Evolutionary conservation across 352 stramenopile species (phyloP).

Genomic region (Phytophthora palmivora): DNA sequence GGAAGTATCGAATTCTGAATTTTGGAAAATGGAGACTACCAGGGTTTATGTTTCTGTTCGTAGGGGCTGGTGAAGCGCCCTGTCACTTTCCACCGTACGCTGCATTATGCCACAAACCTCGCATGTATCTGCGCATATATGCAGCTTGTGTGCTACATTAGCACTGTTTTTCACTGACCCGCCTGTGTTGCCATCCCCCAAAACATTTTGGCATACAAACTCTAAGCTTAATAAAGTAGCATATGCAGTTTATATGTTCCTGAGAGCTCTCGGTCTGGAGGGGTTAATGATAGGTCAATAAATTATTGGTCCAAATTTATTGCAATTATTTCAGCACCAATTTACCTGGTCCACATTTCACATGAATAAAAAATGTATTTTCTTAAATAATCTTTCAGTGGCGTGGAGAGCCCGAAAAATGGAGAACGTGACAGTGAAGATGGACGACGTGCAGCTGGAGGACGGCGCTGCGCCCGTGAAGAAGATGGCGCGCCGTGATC

Average conservation of each 20-base stretch:
- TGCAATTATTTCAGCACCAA: no score
- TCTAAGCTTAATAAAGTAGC: not conserved
- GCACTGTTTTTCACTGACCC: no score
- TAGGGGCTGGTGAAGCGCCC: no score
- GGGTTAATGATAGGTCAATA: slow-evolving; percentile 4
- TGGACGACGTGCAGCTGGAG: slow-evolving; percentile 83
- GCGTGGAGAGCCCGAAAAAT: slow-evolving; percentile 31
- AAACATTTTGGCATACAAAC: not conserved
- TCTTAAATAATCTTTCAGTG: slow-evolving; percentile 40
- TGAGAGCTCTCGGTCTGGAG: not conserved
- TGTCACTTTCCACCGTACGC: no score
- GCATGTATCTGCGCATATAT: no score
- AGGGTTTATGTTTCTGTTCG: no score
- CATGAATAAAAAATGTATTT: no score
- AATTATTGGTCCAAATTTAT: not conserved
- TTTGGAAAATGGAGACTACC: no score
- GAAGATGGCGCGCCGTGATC: slow-evolving; percentile 90
- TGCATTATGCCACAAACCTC: no score
- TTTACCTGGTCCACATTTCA: no score
- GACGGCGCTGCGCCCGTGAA: slow-evolving; percentile 59
- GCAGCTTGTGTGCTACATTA: no score
- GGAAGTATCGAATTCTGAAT: no score
- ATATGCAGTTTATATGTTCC: slow-evolving; percentile 7
- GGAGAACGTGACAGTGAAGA: slow-evolving; percentile 81
- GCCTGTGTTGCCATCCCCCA: not conserved